These are phyloP conservation scores for Tylopilus rubrobrunneus DNA, from an alignment of 768 basidiomycete genomes.

Conservation along the genomic window DNA sequence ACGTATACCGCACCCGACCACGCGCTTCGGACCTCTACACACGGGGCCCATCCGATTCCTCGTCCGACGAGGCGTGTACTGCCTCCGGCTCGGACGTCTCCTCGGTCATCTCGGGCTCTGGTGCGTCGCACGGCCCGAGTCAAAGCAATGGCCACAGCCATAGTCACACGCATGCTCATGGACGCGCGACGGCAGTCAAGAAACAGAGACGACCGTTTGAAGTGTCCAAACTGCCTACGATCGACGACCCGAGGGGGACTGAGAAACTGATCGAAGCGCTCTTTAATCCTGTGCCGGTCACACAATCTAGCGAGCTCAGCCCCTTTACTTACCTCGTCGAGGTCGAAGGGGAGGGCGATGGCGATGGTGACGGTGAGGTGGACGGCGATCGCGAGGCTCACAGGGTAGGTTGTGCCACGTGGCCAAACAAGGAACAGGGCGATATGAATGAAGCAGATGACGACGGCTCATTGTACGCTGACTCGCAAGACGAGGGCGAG, in stretches of 20 bases:
- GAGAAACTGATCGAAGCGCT: slow-evolving; percentile 74
- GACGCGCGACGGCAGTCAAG: slow-evolving; percentile 8
- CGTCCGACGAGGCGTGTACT: slow-evolving; percentile 15
- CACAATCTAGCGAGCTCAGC: slow-evolving; percentile 18
- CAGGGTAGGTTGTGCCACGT: neutral
- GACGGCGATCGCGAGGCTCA: slow-evolving; percentile 3
- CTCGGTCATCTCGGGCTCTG: slow-evolving; percentile 17
- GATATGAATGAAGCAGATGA: slow-evolving; percentile 9
- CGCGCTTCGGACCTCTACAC: slow-evolving; percentile 46
- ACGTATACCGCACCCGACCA: slow-evolving; percentile 50
- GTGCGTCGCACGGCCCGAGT: neutral
- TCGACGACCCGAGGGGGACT: slow-evolving; percentile 60
- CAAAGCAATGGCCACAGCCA: neutral
- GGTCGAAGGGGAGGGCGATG: slow-evolving; percentile 19
- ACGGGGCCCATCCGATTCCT: slow-evolving; percentile 26
- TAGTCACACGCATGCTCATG: too few relatives aligned
- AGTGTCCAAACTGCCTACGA: slow-evolving; percentile 41
- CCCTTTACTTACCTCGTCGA: slow-evolving; percentile 39
- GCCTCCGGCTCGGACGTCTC: slow-evolving; percentile 19
- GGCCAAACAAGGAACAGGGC: neutral
- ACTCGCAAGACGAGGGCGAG: slow-evolving; percentile 15
- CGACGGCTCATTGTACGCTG: slow-evolving; percentile 20
- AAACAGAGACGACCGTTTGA: slow-evolving; percentile 29
- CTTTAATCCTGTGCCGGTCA: slow-evolving; percentile 66
- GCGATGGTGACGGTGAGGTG: slow-evolving; percentile 15